phyloP scores from a whole-genome alignment of 2,329 filamentous ascomycete genomes.

The Albifimbria verrucaria region DNA sequence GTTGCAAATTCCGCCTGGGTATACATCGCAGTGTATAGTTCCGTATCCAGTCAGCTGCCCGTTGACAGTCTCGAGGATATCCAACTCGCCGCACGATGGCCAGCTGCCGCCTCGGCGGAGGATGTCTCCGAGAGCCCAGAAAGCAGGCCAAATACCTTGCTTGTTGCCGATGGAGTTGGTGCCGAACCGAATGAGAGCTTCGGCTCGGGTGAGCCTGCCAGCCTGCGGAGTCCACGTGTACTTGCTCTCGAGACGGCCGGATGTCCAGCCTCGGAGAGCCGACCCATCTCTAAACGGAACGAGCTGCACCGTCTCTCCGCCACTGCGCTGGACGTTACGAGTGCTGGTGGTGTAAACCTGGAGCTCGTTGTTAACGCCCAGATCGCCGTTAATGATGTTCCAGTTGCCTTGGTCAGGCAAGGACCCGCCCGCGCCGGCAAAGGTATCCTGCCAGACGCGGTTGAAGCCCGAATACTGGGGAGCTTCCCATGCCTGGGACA shows the following conservation, averaged over 20 bases:
- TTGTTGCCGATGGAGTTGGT: conserved; percentile 34
- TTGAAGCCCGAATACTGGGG: conserved; percentile 34
- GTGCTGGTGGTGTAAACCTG: conserved; percentile 44
- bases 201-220: conserved; percentile 40
- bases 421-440: conserved; percentile 31
- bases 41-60: conserved; percentile 43
- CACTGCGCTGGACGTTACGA: conserved; percentile 48
- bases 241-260: conserved; percentile 47
- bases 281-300: conserved; percentile 38
- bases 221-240: conserved; percentile 39
- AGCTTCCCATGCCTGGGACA: conserved; percentile 30
- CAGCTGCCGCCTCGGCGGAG: conserved; percentile 16
- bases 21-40: conserved; percentile 48
- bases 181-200: conserved; percentile 46
- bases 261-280: conserved; percentile 42
- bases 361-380: conserved; percentile 47
- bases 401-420: conserved; percentile 32
- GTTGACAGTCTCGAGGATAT: conserved; percentile 56
- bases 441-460: conserved; percentile 39
- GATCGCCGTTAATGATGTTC: conserved; percentile 35
- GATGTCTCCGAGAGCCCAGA: conserved; percentile 19
- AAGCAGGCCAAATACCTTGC: conserved; percentile 34
- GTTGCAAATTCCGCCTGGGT: conserved; percentile 45
- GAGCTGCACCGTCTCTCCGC: conserved; percentile 46
- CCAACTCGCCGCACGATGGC: conserved; percentile 43